A percentile compares a stretch with the other conserved stretches of the same genome.
These are phyloP conservation scores for Kodamaea kaohsiungensis DNA, from an alignment of 805 yeast species.

Conservation along the genomic window DNA sequence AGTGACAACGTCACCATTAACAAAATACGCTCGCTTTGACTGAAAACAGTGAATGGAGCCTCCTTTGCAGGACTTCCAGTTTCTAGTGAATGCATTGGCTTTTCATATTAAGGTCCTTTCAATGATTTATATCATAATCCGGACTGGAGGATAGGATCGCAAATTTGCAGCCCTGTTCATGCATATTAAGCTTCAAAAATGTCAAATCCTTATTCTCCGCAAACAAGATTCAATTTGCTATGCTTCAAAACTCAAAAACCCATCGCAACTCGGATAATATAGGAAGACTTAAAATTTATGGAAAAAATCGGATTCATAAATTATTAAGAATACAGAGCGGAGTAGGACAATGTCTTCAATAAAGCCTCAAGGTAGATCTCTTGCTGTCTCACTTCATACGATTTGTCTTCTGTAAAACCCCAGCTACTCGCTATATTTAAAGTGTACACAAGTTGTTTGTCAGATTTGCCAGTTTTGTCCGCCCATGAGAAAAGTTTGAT, in stretches of 20 bases:
- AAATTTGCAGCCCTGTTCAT: background rate
- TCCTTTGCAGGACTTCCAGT: background rate
- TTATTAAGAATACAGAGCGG: too few relatives aligned
- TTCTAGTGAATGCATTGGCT: background rate
- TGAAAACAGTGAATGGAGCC: conserved; percentile 43
- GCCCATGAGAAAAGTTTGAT: too few relatives aligned
- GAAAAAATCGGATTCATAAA: background rate
- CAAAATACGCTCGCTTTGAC: conserved; percentile 37
- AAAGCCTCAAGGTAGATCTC: too few relatives aligned
- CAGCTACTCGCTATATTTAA: too few relatives aligned
- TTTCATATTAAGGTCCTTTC: too few relatives aligned
- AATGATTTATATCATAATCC: too few relatives aligned
- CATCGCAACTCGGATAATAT: background rate
- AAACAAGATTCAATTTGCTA: background rate
- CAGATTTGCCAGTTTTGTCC: too few relatives aligned
- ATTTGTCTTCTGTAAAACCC: too few relatives aligned
- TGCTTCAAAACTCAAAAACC: background rate
- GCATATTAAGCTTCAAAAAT: background rate
- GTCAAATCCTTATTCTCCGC: background rate
- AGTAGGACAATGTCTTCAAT: too few relatives aligned
- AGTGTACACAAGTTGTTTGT: too few relatives aligned
- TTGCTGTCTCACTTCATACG: too few relatives aligned
- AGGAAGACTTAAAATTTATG: background rate
- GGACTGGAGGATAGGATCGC: background rate
- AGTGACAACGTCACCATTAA: conserved; percentile 43